Evolutionary conservation across 805 yeast species (phyloP).

Genomic region (Wickerhamiella vanderwaltii): DNA sequence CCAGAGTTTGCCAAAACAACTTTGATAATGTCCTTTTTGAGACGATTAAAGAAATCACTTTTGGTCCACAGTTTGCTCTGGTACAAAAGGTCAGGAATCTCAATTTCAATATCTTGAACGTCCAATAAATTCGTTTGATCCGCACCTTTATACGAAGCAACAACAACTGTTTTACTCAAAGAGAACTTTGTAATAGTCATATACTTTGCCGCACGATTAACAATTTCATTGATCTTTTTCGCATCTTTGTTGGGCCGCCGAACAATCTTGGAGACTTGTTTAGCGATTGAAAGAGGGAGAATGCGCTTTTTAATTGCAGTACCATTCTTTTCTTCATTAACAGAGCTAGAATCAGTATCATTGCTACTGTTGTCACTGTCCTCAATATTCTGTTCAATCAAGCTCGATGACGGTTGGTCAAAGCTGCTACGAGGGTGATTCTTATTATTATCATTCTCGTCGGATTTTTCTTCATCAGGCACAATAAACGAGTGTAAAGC

Average conservation of each 20-base stretch:
- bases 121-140: slow-evolving; percentile 59
- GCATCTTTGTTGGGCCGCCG: slow-evolving; percentile 12
- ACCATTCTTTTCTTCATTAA: background rate
- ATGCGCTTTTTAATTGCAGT: background rate
- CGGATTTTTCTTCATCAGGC: slow-evolving; percentile 34
- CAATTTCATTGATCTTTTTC: slow-evolving; percentile 47
- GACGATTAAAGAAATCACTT: slow-evolving; percentile 48
- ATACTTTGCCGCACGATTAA: slow-evolving; percentile 59
- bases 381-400: background rate
- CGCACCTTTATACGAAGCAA: slow-evolving; percentile 50
- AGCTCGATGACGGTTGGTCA: too few relatives aligned
- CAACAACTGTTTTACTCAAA: slow-evolving; percentile 39
- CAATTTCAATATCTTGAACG: slow-evolving; percentile 58
- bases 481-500: slow-evolving; percentile 56
- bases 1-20: slow-evolving; percentile 45
- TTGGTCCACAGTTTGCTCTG: slow-evolving; percentile 58
- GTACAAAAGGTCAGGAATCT: slow-evolving; percentile 49
- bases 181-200: slow-evolving; percentile 52
- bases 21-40: slow-evolving; percentile 40
- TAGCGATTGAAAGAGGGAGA: background rate
- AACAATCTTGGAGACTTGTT: slow-evolving; percentile 4
- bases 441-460: slow-evolving; percentile 8
- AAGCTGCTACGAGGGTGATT: slow-evolving; percentile 15
- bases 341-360: slow-evolving; percentile 14
- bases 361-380: slow-evolving; percentile 11